A percentile compares a stretch with the other conserved stretches of the same genome.
Conservation (phyloP, 2,329 filamentous ascomycete genomes). For the Cadophora gregata region DNA sequence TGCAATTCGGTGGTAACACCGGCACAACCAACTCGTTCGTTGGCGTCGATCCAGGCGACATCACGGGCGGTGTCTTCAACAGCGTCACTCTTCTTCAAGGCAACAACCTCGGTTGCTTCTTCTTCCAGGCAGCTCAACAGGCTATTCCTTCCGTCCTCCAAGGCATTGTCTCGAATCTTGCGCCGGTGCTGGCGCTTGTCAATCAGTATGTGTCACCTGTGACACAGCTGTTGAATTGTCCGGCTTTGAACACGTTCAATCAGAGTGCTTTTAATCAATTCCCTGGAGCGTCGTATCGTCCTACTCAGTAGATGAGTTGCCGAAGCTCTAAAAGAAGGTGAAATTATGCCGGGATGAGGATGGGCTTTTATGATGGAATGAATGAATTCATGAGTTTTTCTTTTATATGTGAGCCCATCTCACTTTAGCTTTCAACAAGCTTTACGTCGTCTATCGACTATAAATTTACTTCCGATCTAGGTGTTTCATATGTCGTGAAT, state of each 20-base stretch:
- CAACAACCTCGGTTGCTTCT: slow-evolving; percentile 55
- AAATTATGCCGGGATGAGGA: background rate
- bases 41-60: slow-evolving; percentile 50
- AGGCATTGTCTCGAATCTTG: slow-evolving; percentile 12
- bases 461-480: no score
- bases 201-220: slow-evolving; percentile 18
- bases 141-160: slow-evolving; percentile 9
- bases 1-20: slow-evolving; percentile 56
- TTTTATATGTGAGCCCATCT: no score
- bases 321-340: no score
- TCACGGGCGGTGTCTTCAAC: slow-evolving; percentile 52
- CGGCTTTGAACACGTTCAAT: slow-evolving; percentile 24
- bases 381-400: no score
- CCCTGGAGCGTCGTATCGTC: slow-evolving; percentile 27
- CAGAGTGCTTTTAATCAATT: slow-evolving; percentile 26
- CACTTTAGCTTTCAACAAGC: background rate
- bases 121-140: slow-evolving; percentile 24
- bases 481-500: no score
- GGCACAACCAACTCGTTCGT: slow-evolving; percentile 58
- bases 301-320: background rate
- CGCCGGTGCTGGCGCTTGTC: slow-evolving; percentile 7
- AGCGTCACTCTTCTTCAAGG: slow-evolving; percentile 50
- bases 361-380: background rate
- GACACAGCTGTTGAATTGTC: slow-evolving; percentile 19
- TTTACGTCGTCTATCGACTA: no score